Base-by-base conservation (phyloP, 2,329 filamentous ascomycete genomes). In the Ophiocordyceps sinensis region DNA sequence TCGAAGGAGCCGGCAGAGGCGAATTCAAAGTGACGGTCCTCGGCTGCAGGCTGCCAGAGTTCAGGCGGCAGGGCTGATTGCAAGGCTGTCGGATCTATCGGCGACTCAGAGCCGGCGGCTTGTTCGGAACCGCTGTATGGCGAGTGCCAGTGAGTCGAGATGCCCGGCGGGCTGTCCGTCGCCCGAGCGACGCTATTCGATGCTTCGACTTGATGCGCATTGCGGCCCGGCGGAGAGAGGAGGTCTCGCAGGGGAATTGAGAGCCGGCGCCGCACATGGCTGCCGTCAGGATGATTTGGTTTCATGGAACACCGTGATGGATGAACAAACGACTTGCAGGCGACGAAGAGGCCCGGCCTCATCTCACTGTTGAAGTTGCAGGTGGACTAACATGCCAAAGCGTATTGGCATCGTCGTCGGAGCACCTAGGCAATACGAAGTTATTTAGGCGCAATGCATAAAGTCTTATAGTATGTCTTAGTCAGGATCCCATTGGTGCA, bases 181-280 rank as follows among this genome's bases (percentile, higher is more conserved):
- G 44, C 48, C 42, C 46, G 51, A 21, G 45, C 47, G 12, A 37
- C 36, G 17, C 21, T 19, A 30, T 14, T 13, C 11, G 21, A 13
- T 6, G 23, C n/a, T 14, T 21, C 21, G 13, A 9, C 14, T 26
- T 36, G 13, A 28, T 15, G n/a, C 7, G 21, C 23, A 28, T 23
- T 28, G 9, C 28, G 13, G 14, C 21, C 44, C 26, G 47, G 43
- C 12, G 50, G 41, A 28, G 48, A 47, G 41, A 59, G 55, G 30
- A 84, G 65, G 51, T 80, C 74, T 59, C 79, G 79, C 44, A 89
- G 66, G 44, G 82, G 82, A 62, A 91, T 88, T 46, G 80, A 79
- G 53, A 49, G 55, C 35, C 48, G 49, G 41, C 49, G 53, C 43
- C 50, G 52, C 39, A 43, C 44, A 42, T 50, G 45, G 44, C 50